Percentiles rank a stretch among this genome's conserved stretches.
phyloP scores from a whole-genome alignment of 2,329 filamentous ascomycete species.

The Diaporthe sp. region DNA sequence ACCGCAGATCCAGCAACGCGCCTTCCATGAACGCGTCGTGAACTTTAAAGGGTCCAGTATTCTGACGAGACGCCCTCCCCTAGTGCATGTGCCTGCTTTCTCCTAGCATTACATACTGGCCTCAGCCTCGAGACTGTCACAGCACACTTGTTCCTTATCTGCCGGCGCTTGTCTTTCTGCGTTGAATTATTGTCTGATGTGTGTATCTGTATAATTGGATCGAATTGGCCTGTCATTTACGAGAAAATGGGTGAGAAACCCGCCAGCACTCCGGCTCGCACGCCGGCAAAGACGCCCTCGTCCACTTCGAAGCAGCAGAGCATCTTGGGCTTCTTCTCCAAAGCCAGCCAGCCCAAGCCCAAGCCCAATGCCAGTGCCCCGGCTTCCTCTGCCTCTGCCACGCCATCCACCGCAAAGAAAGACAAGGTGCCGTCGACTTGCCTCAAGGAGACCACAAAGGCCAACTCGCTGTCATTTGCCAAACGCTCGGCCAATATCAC shows the following conservation, averaged over 20 bases:
- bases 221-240: conserved; percentile 20
- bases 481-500: conserved; percentile 67
- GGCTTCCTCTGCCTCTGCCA: conserved; percentile 43
- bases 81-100: neutral
- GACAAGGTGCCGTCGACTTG: conserved; percentile 51
- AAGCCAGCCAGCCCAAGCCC: conserved; percentile 52
- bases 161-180: conserved; percentile 1
- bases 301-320: conserved; percentile 74
- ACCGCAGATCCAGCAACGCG: conserved; percentile 24
- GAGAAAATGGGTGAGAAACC: conserved; percentile 37
- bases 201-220: neutral
- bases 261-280: conserved; percentile 45
- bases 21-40: conserved; percentile 16
- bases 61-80: neutral
- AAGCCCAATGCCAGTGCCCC: conserved; percentile 49
- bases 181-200: conserved; percentile 7
- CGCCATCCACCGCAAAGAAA: conserved; percentile 42
- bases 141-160: neutral
- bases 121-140: neutral
- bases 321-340: conserved; percentile 85
- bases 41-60: conserved; percentile 22
- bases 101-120: neutral
- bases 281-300: conserved; percentile 51
- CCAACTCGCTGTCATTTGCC: conserved; percentile 55
- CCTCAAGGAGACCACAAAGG: conserved; percentile 60